phyloP scores from a whole-genome alignment of 305 asterid genomes.

The Plantago coronopus region DNA sequence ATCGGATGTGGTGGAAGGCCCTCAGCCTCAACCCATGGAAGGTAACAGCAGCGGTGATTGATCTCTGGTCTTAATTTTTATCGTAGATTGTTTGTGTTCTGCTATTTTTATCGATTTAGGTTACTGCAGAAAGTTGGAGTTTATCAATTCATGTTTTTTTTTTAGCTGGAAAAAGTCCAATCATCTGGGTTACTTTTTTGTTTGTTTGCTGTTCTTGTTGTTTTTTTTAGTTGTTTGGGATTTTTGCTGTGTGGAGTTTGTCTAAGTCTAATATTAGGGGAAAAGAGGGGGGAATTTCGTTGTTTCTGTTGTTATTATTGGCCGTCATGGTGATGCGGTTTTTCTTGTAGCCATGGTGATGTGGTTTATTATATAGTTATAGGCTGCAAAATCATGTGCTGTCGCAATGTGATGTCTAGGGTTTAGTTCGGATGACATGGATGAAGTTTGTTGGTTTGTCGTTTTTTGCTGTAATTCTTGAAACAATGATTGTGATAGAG shows the following conservation, averaged over 20 bases:
- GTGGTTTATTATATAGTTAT: background rate
- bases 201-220: too few relatives aligned
- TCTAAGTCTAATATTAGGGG: conserved; percentile 13
- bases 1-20: conserved; percentile 83
- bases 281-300: background rate
- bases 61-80: background rate
- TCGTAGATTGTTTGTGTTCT: background rate
- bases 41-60: conserved; percentile 32
- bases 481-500: background rate
- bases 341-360: background rate
- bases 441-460: background rate
- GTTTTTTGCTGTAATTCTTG: background rate
- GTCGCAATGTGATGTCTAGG: background rate
- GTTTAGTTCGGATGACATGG: background rate
- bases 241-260: background rate
- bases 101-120: conserved; percentile 3
- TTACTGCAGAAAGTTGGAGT: background rate
- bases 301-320: background rate
- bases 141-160: background rate
- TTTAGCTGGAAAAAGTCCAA: background rate
- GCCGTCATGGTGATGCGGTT: background rate
- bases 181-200: background rate
- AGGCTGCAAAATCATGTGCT: background rate
- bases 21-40: conserved; percentile 97
- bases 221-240: background rate